phyloP scores from a whole-genome alignment of 176 grass and related monocot species.

The Ensete ventricosum region DNA sequence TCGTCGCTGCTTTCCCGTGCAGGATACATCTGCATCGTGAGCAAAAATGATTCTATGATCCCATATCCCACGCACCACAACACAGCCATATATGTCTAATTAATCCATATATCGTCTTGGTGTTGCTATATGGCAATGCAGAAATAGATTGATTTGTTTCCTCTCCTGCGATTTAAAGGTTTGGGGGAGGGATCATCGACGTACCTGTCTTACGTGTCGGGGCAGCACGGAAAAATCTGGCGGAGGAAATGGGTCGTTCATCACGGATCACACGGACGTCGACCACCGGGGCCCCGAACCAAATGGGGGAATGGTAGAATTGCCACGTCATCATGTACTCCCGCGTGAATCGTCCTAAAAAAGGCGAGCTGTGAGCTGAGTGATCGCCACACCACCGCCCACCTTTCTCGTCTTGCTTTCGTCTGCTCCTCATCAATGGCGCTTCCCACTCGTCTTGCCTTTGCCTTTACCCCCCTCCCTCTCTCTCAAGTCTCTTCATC shows the following conservation, averaged over 20 bases:
- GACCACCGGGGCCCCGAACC: background rate
- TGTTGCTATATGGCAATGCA: too few relatives aligned
- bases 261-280: background rate
- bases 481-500: background rate
- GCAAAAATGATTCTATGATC: too few relatives aligned
- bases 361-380: background rate
- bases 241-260: background rate
- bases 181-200: too few relatives aligned
- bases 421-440: background rate
- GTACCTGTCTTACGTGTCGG: background rate
- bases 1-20: too few relatives aligned
- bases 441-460: background rate
- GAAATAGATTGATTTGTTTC: too few relatives aligned
- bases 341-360: constrained; percentile 16
- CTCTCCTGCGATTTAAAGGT: too few relatives aligned
- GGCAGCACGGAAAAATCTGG: too few relatives aligned
- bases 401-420: constrained; percentile 8
- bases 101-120: too few relatives aligned
- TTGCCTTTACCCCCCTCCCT: background rate
- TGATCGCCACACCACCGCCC: constrained; percentile 11
- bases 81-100: too few relatives aligned
- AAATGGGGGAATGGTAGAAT: background rate
- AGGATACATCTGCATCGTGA: too few relatives aligned
- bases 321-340: constrained; percentile 19
- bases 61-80: too few relatives aligned